Conservation (phyloP, 192 early-diverging fungal genomes). For the Funneliformis mosseae region DNA sequence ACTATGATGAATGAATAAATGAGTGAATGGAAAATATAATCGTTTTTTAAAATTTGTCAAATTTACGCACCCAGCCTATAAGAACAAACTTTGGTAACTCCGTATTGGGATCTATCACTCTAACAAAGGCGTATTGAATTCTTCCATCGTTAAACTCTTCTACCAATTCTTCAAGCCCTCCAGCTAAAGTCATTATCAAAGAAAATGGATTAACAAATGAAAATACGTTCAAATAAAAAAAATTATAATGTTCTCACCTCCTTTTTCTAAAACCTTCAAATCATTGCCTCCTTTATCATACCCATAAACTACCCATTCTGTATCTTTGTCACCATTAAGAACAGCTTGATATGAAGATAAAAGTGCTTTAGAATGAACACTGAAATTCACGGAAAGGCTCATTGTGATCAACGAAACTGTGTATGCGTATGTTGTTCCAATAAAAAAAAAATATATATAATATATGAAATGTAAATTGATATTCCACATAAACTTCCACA, state of each 20-base stretch:
- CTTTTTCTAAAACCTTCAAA: slow-evolving; percentile 63
- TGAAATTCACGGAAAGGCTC: slow-evolving; percentile 15
- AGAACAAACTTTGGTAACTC: slow-evolving; percentile 87
- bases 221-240: neutral
- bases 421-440: neutral
- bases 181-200: slow-evolving; percentile 43
- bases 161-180: slow-evolving; percentile 81
- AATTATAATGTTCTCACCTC: slow-evolving; percentile 40
- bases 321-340: slow-evolving; percentile 53
- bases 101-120: slow-evolving; percentile 85
- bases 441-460: neutral
- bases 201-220: neutral
- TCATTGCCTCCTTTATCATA: slow-evolving; percentile 76
- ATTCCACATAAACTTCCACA: neutral
- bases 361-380: slow-evolving; percentile 63
- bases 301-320: slow-evolving; percentile 75
- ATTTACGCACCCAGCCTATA: slow-evolving; percentile 78
- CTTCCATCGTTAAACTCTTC: slow-evolving; percentile 92
- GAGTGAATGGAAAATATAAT: neutral
- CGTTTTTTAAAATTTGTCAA: neutral
- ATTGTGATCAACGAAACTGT: neutral
- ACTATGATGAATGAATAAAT: slow-evolving; percentile 48
- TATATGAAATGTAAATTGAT: neutral
- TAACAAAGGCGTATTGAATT: slow-evolving; percentile 86
- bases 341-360: slow-evolving; percentile 66